Percentiles rank a stretch among this genome's conserved stretches.
phyloP scores from a whole-genome alignment of 208 protist genomes.

The Trypanosomatidae sp. region DNA sequence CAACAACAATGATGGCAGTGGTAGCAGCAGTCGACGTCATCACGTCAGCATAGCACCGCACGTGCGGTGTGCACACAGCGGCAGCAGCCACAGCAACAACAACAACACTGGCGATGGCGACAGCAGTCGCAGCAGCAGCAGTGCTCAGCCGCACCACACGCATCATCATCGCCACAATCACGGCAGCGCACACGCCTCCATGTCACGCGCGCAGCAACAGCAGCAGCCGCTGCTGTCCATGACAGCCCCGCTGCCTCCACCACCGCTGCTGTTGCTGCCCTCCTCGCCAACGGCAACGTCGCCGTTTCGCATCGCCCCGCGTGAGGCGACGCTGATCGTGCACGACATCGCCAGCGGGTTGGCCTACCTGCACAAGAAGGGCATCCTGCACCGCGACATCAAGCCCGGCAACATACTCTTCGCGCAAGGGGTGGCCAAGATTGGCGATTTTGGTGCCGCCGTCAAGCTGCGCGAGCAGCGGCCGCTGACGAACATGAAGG shows the following conservation, averaged over 20 bases:
- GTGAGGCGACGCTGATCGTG: constrained; percentile 43
- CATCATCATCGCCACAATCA: not conserved
- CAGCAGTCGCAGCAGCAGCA: too few species aligned
- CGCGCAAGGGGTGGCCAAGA: constrained; percentile 48
- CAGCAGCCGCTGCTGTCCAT: too few species aligned
- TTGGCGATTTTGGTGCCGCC: constrained; percentile 68
- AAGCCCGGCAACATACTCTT: constrained; percentile 80
- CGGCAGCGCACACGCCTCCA: not conserved
- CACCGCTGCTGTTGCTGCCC: constrained; percentile 1
- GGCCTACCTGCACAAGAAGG: constrained; percentile 42
- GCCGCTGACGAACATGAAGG: constrained; percentile 56
- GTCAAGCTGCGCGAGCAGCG: constrained; percentile 22
- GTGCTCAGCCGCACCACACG: too few species aligned
- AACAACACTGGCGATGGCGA: too few species aligned
- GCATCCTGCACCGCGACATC: constrained; percentile 75
- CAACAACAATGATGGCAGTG: not conserved
- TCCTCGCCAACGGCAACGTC: not conserved
- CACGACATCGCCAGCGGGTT: constrained; percentile 60
- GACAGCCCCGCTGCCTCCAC: not conserved
- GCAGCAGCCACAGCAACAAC: too few species aligned
- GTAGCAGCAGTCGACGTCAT: not conserved
- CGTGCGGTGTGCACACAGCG: too few species aligned
- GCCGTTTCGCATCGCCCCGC: constrained; percentile 3
- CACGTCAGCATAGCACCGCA: too few species aligned
- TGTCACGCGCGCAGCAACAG: too few species aligned